These are phyloP conservation scores for Aureobasidium uvarum DNA, from an alignment of 2,329 filamentous ascomycete genomes.

Conservation along the genomic window DNA sequence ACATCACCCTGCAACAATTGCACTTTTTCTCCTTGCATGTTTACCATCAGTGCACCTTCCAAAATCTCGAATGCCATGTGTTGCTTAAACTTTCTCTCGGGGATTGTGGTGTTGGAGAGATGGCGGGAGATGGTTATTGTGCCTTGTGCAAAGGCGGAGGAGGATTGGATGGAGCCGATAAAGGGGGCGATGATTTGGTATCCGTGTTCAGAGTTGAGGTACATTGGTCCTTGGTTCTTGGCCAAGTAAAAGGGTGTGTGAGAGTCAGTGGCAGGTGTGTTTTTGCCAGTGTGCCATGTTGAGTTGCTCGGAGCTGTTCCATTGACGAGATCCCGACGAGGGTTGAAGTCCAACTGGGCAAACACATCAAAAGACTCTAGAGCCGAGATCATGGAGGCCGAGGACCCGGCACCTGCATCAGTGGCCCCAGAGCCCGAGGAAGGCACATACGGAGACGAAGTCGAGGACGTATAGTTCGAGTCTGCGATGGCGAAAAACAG, in stretches of 20 bases:
- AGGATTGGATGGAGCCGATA: constrained; percentile 41
- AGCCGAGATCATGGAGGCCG: constrained; percentile 38
- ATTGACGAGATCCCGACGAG: constrained; percentile 45
- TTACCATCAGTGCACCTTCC: constrained; percentile 5
- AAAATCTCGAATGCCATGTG: constrained; percentile 29
- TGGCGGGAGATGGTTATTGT: constrained; percentile 44
- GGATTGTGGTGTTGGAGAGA: constrained; percentile 30
- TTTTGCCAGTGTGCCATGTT: constrained; percentile 44
- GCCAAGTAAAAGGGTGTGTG: constrained; percentile 46
- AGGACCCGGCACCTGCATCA: constrained; percentile 34
- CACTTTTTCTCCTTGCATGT: background rate
- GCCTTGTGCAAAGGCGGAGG: constrained; percentile 46
- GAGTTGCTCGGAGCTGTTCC: constrained; percentile 40
- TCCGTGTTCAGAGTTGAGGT: constrained; percentile 40
- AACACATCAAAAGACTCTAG: constrained; percentile 48
- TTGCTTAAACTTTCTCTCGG: constrained; percentile 34
- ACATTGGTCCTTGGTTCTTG: constrained; percentile 50
- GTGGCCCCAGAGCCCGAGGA: constrained; percentile 34
- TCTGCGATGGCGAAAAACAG: constrained; percentile 40
- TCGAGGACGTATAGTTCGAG: constrained; percentile 40
- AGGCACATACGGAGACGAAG: constrained; percentile 42
- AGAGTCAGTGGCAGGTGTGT: constrained; percentile 37
- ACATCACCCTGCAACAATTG: constrained; percentile 19
- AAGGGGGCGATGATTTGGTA: constrained; percentile 50
- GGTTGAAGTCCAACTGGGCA: constrained; percentile 43